Evolutionary conservation across 1,139 yeast genomes (phyloP), one percentile per base, ranked within the genome.

Genomic region (Yamadazyma sp.): DNA sequence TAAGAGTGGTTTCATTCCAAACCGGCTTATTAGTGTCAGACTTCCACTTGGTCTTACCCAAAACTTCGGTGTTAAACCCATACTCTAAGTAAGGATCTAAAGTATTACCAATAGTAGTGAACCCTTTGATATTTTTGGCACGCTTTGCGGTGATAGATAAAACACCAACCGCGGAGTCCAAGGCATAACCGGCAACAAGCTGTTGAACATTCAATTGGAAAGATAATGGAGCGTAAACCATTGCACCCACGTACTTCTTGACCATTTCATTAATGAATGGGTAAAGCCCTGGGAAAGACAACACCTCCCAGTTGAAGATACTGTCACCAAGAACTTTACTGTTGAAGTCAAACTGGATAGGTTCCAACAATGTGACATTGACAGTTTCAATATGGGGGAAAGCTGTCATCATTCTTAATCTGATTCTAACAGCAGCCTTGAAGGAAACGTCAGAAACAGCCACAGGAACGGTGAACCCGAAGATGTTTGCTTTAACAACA

Each of bases 361-460:
- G 83, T 45, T 87, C 92, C 61, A 89, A 66, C 51, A 92, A 69
- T 17, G 95, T 82, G 25, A 91, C 79, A 56, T 87, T 92, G 16
- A 89, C 81, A 2, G 96, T 89, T 61, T 92, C 95, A 47, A 92
- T 71, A 62, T 92, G 98, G 4, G 98, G 98, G 64, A 86, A 89
- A 5, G 88, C 75, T 2, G 88, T 62, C 84, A 87, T 91, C 83
- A 92, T 81, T 71, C 92, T 85, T 59, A 92, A 62, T 56, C 97
- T 77, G 39, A 92, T 77, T 61, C 97, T 79, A 40, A 84, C 77
- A 47, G 79, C 68, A 7, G 87, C 91, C 41, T 70, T 75, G 51
- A 83, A 79, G 0, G 89, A 69, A 42, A 81, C 73, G 48, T 81
- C 79, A 25, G 81, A 74, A 17, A 85, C 80, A 18, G 75, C 67